Conservation (phyloP, 139 green algal genomes). For the Micractinium conductrix region DNA sequence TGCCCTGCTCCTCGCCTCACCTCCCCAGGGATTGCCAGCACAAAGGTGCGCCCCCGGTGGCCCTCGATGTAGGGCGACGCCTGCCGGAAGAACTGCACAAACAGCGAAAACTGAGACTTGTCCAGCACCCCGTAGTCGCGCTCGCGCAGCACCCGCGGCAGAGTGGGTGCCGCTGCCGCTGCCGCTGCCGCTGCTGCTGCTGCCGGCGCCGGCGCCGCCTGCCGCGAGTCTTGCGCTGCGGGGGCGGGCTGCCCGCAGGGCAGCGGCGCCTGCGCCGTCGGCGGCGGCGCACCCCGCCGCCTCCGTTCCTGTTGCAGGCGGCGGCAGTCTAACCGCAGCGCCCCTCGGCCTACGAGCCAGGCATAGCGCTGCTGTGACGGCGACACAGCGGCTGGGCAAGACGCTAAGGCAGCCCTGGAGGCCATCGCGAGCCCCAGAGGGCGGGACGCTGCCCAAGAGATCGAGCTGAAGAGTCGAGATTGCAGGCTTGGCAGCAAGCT, state of each 20-base stretch:
- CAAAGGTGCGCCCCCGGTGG: slow-evolving; percentile 88
- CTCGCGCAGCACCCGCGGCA: slow-evolving; percentile 28
- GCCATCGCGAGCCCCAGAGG: neutral
- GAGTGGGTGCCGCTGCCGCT: neutral
- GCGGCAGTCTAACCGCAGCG: too few relatives aligned
- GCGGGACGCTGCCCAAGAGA: neutral
- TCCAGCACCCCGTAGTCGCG: slow-evolving; percentile 49
- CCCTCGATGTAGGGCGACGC: slow-evolving; percentile 93
- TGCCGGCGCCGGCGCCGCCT: too few relatives aligned
- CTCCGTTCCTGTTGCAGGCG: neutral
- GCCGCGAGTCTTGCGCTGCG: neutral
- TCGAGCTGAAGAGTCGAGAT: neutral
- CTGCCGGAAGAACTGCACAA: slow-evolving; percentile 58
- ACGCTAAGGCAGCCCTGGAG: too few relatives aligned
- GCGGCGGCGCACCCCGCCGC: neutral
- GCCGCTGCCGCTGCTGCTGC: slow-evolving; percentile 4
- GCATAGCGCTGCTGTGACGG: neutral
- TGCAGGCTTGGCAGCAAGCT: neutral
- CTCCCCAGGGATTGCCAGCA: slow-evolving; percentile 93
- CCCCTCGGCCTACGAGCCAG: neutral
- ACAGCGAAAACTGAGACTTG: slow-evolving; percentile 41
- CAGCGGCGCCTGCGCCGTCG: neutral
- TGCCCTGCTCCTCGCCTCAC: too few relatives aligned
- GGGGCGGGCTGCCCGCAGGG: neutral
- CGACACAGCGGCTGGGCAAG: neutral